Conservation (phyloP, 169 alveolate species). For the Prorocentrum cordatum region DNA sequence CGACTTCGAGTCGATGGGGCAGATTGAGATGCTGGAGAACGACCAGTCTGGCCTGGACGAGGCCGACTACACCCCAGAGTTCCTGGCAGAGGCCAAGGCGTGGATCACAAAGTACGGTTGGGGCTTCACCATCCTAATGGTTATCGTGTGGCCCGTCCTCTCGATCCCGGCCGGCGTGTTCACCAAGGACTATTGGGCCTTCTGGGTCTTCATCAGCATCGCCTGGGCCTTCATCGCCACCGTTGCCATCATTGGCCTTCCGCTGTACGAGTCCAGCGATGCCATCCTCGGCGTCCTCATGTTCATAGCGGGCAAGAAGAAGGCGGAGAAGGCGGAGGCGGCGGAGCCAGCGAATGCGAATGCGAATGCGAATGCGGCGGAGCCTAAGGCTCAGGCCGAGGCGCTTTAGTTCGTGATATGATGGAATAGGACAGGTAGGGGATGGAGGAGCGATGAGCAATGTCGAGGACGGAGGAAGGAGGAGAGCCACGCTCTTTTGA, state of each 20-base stretch:
- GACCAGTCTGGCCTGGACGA: conserved; percentile 23
- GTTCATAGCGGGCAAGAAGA: too few relatives aligned
- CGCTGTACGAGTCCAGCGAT: conserved; percentile 10
- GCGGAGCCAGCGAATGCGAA: too few relatives aligned
- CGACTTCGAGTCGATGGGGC: conserved; percentile 29
- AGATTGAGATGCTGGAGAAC: conserved; percentile 17
- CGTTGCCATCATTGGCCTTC: conserved; percentile 31
- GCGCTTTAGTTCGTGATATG: too few relatives aligned
- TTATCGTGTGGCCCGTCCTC: background rate
- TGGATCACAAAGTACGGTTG: conserved; percentile 46
- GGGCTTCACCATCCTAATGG: conserved; percentile 40
- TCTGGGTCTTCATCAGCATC: conserved; percentile 39
- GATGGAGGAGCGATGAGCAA: too few relatives aligned
- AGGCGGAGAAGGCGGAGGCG: too few relatives aligned
- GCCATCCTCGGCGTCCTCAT: too few relatives aligned
- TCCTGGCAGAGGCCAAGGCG: conserved; percentile 31
- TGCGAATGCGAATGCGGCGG: too few relatives aligned
- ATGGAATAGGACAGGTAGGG: too few relatives aligned
- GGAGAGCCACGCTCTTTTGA: too few relatives aligned
- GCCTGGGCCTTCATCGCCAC: conserved; percentile 45
- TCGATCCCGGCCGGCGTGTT: conserved; percentile 20
- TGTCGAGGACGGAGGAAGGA: too few relatives aligned
- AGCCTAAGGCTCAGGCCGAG: too few relatives aligned
- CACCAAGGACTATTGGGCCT: background rate
- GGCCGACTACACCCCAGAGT: background rate